Evolutionary conservation across 768 basidiomycete species (phyloP), one percentile per base, ranked within the genome.

Genomic region (Mycena haematopus): DNA sequence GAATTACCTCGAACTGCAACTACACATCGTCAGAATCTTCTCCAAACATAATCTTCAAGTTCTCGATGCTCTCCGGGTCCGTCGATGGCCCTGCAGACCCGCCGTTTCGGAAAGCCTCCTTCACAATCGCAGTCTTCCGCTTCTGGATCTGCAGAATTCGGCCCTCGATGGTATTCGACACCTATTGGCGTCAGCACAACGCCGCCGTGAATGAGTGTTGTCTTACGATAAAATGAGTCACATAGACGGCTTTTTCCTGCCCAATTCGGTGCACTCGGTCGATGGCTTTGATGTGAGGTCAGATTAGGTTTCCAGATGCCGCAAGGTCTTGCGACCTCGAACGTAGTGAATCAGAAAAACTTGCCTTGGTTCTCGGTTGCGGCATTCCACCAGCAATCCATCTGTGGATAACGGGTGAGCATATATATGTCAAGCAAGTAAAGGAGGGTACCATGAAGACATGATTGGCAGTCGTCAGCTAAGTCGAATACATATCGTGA

Each of bases 311-410:
- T 10, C 7, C 29, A 31, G 29, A 31, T 31, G 36, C 13, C 11
- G 6, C 17, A 38, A 17, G 17, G 11, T 38, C 15, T 38, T 6
- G 11, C 36, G 36, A 38, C 36, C 36, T 14, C 36, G 13, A 38
- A 38, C 36, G 17, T 13, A 21, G 3, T n/a, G 22, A 25, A 36
- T 42, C 33, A 17, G 29, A 31, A 56, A 17, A 31, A 35, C 49
- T 55, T 66, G 86, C 89, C 90, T 84, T 94, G 92, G 54, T 87
- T 87, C 71, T 94, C 93, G 5, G 83, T 86, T 0, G 92, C 91
- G 6, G 90, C 85, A 72, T 93, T 94, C 92, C 92, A 94, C 92
- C 92, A 93, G 67, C 91, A 94, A 69, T 93, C 92, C 92, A 94
- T 94, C 92, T 93, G 59, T 11, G 45, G 49, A 42, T 35, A n/a